Evolutionary conservation across 1,284 basidiomycete genomes (phyloP), one percentile per base, ranked within the genome.

Genomic region (Xerocomus minutiporus): DNA sequence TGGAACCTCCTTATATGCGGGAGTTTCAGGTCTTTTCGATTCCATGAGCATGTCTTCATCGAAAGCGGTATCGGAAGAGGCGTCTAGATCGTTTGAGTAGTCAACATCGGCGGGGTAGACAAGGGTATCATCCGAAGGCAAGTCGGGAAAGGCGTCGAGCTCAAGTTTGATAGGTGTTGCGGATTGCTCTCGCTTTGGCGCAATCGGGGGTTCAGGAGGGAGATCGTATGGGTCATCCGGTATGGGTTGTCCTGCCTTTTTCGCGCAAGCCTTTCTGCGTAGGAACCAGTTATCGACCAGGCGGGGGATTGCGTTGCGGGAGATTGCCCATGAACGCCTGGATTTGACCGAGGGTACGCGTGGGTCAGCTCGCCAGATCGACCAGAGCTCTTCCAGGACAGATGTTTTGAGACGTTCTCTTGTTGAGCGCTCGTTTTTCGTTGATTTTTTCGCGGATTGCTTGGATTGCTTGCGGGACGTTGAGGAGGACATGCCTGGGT

Each of bases 321-420:
- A 66, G 34, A 52, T 53, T 0, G 66, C 66, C 66, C 66, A 67
- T 29, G 46, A 54, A 39, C 53, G 59, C 48, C 66, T 55, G 15
- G 69, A 67, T 28, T 48, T 51, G 38, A 68, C 8, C 2, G 68
- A 65, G 28, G 66, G 69, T 5, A 70, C 54, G 42, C 68, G 63
- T 8, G 57, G 63, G 45, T 71, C 49, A 11, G 54, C 35, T 39
- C 42, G 58, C 66, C 68, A 67, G 41, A 67, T 71, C 4, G 52
- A 57, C 63, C 66, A 67, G 15, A 67, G 68, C 17, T 67, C 66
- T 36, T 54, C 39, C 17, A 67, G 50, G 29, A 59, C 43, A 1
- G 51, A 48, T 17, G 17, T 13, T n/a, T 35, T 4, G 38, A 63
- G 63, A 41, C 41, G 51, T 8, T 64, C 65, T 43, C 50, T 52